Base-by-base conservation (phyloP, 2,329 filamentous ascomycete genomes). In the Cladosporium cucumerinum region DNA sequence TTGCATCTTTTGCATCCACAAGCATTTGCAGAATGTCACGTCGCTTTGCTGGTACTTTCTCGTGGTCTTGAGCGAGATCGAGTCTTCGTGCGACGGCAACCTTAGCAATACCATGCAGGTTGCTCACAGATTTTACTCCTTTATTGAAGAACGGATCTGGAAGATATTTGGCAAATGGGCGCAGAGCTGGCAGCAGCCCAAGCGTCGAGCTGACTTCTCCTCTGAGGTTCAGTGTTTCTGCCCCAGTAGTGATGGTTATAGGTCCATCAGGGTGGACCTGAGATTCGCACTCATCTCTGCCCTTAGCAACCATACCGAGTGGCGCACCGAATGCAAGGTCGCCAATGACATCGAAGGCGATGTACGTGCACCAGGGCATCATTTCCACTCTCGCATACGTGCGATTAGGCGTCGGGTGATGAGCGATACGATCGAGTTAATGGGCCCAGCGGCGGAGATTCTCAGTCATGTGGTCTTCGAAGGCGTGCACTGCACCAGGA, bases 1-100 rank as follows among this genome's bases (percentile, higher is more conserved):
- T 70, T 1, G 69, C 59, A 57, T 75, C 75, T 55, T 72, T 73
- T 14, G 72, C 72, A 34, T 72, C 69, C 11, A 76, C 66, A 8
- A 76, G 68, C 52, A 73, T 71, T 18, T 72, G 70, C 5, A 76
- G 63, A 48, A 77, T 76, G 58, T 76, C 75, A 34, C 73, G 69
- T 5, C 73, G 69, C 2, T 57, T 46, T n/a, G 65, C 51, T 23
- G 48, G 55, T 8, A 54, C 55, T 12, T 52, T 36, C 7, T 63
- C 26, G 5, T 21, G 60, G 10, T 69, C 63, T 39, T 66, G 61
- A 14, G 46, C 30, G 1, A 64, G 63, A 32, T 68, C 66, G n/a
- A 69, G 65, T 26, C 75, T 69, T 52, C 73, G 73, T 30, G 72
- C 66, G 7, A 77, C 74, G 5, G 74, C 74, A 5, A 72, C 71